phyloP scores from a whole-genome alignment of 106 monocot genomes.

The Alisma plantagoaquatica region DNA sequence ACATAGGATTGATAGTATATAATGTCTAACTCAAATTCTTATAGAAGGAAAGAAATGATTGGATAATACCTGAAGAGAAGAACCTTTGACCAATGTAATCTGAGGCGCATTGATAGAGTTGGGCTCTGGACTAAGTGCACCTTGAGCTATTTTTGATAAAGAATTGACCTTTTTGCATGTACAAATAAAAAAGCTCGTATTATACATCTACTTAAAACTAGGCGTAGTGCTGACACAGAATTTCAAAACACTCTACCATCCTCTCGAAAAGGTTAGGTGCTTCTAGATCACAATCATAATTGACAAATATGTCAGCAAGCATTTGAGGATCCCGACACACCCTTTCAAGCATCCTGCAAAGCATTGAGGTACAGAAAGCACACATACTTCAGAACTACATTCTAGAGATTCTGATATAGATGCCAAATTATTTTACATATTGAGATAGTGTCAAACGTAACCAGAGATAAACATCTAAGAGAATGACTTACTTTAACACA shows the following conservation, averaged over 20 bases:
- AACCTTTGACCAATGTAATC: slow-evolving; percentile 52
- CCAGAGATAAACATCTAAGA: slow-evolving; percentile 1
- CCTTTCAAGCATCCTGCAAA: slow-evolving; percentile 86
- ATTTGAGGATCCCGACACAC: slow-evolving; percentile 94
- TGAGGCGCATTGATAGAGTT: slow-evolving; percentile 50
- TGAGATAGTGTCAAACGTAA: not conserved
- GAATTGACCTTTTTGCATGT: slow-evolving; percentile 60
- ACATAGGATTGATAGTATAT: too few relatives aligned
- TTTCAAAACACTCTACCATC: slow-evolving; percentile 43
- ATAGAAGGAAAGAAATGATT: too few relatives aligned
- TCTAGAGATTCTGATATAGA: not conserved
- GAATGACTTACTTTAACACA: slow-evolving; percentile 67
- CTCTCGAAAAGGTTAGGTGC: slow-evolving; percentile 90
- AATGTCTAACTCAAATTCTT: too few relatives aligned
- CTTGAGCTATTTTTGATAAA: slow-evolving; percentile 80
- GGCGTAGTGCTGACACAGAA: too few relatives aligned
- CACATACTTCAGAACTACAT: not conserved
- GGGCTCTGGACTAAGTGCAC: slow-evolving; percentile 54
- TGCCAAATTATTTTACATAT: not conserved
- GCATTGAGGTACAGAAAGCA: not conserved
- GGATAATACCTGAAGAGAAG: slow-evolving; percentile 96
- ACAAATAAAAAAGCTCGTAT: not conserved
- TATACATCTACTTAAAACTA: not conserved
- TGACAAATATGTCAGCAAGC: slow-evolving; percentile 96
- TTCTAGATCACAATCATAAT: slow-evolving; percentile 96